These are phyloP conservation scores for Grosmannia penicillata DNA, from an alignment of 2,329 filamentous ascomycete genomes.

Conservation along the genomic window DNA sequence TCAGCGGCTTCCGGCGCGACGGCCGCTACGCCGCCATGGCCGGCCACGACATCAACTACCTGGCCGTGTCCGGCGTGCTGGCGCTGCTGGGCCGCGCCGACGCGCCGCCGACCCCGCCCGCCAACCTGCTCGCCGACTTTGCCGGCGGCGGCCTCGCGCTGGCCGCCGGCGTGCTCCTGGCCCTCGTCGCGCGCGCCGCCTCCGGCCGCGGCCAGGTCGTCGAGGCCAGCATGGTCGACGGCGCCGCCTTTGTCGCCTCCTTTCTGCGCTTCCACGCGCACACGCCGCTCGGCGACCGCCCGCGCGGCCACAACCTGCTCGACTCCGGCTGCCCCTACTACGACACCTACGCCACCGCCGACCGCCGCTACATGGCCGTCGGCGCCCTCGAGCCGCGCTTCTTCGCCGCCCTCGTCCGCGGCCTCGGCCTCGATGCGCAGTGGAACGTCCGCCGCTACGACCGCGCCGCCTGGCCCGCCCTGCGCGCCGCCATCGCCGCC, in stretches of 20 bases:
- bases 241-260: constrained; percentile 60
- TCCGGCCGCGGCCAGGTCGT: constrained; percentile 72
- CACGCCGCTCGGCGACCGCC: constrained; percentile 43
- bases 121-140: constrained; percentile 80
- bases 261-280: constrained; percentile 59
- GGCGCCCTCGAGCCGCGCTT: constrained; percentile 84
- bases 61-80: constrained; percentile 72
- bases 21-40: constrained; percentile 80
- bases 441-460: constrained; percentile 43
- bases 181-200: constrained; percentile 49
- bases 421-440: constrained; percentile 41
- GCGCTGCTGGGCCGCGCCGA: constrained; percentile 56
- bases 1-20: constrained; percentile 82
- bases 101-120: constrained; percentile 62
- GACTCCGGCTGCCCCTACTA: constrained; percentile 84
- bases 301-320: constrained; percentile 61
- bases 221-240: constrained; percentile 95
- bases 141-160: constrained; percentile 75
- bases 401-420: constrained; percentile 51
- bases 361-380: constrained; percentile 63
- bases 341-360: constrained; percentile 72
- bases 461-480: constrained; percentile 48
- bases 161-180: constrained; percentile 69
- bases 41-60: constrained; percentile 93
- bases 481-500: constrained; percentile 44